Percentiles rank a stretch among this genome's conserved stretches.
phyloP scores from a whole-genome alignment of 2,329 filamentous ascomycete species.

The Beauveria australis region DNA sequence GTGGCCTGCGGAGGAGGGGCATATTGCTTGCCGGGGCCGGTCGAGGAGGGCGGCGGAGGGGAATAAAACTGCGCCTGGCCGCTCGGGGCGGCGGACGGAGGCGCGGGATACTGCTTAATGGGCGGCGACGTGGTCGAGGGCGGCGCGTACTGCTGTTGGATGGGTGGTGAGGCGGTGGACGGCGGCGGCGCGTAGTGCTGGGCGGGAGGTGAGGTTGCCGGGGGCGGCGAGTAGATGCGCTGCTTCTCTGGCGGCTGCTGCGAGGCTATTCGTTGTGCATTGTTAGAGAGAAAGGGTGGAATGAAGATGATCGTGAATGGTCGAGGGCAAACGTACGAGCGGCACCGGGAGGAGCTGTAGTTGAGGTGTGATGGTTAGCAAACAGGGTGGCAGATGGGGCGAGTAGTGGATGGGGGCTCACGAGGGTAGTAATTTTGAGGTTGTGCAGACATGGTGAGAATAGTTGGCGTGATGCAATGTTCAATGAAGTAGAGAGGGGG shows the following conservation, averaged over 20 bases:
- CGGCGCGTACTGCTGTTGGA: constrained; percentile 33
- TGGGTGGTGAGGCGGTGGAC: constrained; percentile 18
- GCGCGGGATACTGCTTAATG: constrained; percentile 36
- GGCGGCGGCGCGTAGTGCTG: constrained; percentile 5
- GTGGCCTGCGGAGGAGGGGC: constrained; percentile 25
- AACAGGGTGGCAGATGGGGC: background rate
- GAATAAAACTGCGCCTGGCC: constrained; percentile 38
- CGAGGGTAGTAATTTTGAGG: constrained; percentile 38
- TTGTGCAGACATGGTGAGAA: constrained; percentile 29
- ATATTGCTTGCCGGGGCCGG: constrained; percentile 18
- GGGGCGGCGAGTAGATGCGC: constrained; percentile 16
- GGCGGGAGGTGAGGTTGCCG: background rate
- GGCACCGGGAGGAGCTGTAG: constrained; percentile 33
- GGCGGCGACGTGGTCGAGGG: constrained; percentile 38
- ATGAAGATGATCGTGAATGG: background rate
- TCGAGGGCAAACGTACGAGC: constrained; percentile 12
- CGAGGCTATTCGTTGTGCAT: background rate
- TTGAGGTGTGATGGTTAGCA: background rate
- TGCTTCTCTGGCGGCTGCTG: constrained; percentile 11
- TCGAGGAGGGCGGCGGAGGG: constrained; percentile 31
- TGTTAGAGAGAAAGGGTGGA: constrained; percentile 11
- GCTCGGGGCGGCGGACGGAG: constrained; percentile 39
- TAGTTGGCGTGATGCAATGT: background rate
- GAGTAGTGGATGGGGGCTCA: constrained; percentile 20
- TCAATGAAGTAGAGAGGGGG: background rate